phyloP scores from a whole-genome alignment of 2,329 filamentous ascomycete genomes.

The Calonectria pseudoreteaudii region DNA sequence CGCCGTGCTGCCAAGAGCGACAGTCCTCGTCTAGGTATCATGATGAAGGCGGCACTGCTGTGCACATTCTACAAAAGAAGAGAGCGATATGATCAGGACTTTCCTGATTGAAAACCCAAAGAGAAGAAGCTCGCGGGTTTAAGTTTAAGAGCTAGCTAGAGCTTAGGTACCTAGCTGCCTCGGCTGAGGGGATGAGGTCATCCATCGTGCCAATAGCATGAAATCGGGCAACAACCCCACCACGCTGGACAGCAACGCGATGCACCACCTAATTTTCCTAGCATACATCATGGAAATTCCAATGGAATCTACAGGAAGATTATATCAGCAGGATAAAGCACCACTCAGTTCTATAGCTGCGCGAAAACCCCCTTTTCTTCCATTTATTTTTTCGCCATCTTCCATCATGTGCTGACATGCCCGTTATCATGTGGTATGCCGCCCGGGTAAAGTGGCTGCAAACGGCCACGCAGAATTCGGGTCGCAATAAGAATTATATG shows the following conservation, averaged over 20 bases:
- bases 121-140: constrained; percentile 1
- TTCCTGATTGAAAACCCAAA: neutral
- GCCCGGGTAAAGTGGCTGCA: neutral
- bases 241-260: neutral
- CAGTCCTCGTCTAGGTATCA: constrained; percentile 45
- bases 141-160: constrained; percentile 22
- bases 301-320: neutral
- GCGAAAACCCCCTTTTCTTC: neutral
- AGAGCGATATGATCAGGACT: neutral
- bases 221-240: neutral
- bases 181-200: constrained; percentile 24
- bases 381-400: neutral
- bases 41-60: constrained; percentile 29
- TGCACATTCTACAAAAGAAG: constrained; percentile 23
- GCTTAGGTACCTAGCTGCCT: constrained; percentile 22
- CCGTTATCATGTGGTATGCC: neutral
- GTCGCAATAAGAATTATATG: neutral
- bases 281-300: neutral
- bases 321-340: neutral
- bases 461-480: neutral
- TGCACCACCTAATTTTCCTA: neutral
- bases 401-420: neutral
- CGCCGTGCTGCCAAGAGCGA: constrained; percentile 40
- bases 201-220: constrained; percentile 6
- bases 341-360: neutral